A percentile compares a stretch with the other conserved stretches of the same genome.
phyloP scores from a whole-genome alignment of 192 early-diverging fungal genomes.

The Glomus cerebriforme region DNA sequence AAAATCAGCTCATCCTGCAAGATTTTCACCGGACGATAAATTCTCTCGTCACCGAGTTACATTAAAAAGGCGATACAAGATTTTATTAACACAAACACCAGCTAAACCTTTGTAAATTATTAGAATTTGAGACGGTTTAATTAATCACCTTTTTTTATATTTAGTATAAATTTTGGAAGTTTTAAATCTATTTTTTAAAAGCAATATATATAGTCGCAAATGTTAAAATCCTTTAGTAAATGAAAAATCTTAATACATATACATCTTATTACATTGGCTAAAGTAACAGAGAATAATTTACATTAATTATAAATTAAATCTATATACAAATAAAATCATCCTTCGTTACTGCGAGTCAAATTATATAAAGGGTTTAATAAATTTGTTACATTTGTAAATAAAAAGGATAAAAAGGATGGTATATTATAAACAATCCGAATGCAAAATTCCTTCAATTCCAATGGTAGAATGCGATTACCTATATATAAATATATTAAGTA shows the following conservation, averaged over 20 bases:
- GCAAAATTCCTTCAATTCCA: background rate
- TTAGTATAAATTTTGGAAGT: background rate
- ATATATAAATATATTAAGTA: background rate
- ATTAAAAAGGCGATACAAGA: slow-evolving; percentile 91
- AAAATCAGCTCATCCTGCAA: slow-evolving; percentile 97
- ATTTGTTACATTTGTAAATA: background rate
- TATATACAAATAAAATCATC: background rate
- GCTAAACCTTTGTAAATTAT: background rate
- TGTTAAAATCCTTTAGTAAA: too few species aligned
- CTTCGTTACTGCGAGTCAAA: background rate
- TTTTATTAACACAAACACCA: slow-evolving; percentile 69
- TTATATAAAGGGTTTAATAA: background rate
- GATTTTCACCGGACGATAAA: slow-evolving; percentile 99
- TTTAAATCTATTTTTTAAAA: too few species aligned
- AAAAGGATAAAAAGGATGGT: background rate
- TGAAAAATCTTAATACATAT: too few species aligned
- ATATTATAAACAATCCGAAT: background rate
- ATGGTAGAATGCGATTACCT: background rate
- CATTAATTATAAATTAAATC: background rate
- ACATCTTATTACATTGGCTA: background rate
- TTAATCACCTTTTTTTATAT: too few species aligned
- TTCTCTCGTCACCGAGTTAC: slow-evolving; percentile 97
- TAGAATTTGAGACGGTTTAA: too few species aligned
- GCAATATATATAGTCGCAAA: too few species aligned
- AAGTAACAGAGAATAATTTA: background rate